A percentile compares a stretch with the other conserved stretches of the same genome.
These are phyloP conservation scores for Solanum phureja DNA, from an alignment of 257 asterid species.

Conservation along the genomic window DNA sequence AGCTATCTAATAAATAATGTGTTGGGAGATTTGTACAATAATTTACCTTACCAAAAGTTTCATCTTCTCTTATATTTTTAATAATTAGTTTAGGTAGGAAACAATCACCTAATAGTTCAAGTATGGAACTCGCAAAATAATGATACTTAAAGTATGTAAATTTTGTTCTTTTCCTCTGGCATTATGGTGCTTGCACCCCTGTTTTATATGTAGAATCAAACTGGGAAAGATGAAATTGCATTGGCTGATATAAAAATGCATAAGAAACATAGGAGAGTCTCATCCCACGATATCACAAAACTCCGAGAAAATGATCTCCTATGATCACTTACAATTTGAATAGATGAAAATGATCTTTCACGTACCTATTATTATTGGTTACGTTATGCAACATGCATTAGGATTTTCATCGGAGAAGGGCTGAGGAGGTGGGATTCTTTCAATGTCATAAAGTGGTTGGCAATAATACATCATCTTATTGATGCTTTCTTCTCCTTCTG, in stretches of 20 bases:
- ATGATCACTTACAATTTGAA: background rate
- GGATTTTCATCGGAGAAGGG: constrained; percentile 88
- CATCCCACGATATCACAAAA: background rate
- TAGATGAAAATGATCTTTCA: background rate
- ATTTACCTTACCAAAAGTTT: too few relatives aligned
- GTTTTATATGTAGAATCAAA: background rate
- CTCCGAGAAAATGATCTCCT: background rate
- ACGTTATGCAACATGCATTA: constrained; percentile 66
- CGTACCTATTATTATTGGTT: background rate
- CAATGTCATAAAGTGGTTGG: constrained; percentile 53
- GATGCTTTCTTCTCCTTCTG: constrained; percentile 5
- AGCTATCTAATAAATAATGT: background rate
- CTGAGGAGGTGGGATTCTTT: constrained; percentile 81
- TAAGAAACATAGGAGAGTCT: background rate
- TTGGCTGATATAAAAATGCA: background rate
- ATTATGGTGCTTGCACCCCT: background rate
- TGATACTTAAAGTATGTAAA: background rate
- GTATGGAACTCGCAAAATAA: background rate
- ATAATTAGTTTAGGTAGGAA: background rate
- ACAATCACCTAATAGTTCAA: too few relatives aligned
- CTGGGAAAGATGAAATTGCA: background rate
- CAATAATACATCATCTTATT: constrained; percentile 35
- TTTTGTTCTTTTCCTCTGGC: background rate
- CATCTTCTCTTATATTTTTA: too few relatives aligned
- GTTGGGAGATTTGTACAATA: background rate